A percentile compares a stretch with the other conserved stretches of the same genome.
These are phyloP conservation scores for Cladobotryum mycophilum DNA, from an alignment of 2,329 filamentous ascomycete species.

Conservation along the genomic window DNA sequence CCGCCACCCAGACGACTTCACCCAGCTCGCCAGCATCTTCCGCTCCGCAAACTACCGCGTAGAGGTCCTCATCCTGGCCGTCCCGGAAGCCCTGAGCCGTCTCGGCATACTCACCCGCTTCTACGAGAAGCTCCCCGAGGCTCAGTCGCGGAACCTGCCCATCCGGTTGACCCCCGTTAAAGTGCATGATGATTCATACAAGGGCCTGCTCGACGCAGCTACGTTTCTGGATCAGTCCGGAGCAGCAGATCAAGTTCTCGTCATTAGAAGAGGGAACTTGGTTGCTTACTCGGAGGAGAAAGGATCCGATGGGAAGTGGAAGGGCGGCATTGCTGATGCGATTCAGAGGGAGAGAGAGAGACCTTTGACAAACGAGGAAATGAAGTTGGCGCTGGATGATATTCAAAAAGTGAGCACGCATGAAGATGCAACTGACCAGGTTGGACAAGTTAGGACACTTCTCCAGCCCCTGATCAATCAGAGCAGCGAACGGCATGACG, in stretches of 20 bases:
- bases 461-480: slow-evolving; percentile 17
- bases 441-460: slow-evolving; percentile 20
- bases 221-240: slow-evolving; percentile 28
- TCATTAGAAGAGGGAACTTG: slow-evolving; percentile 32
- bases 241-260: slow-evolving; percentile 29
- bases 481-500: background rate
- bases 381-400: slow-evolving; percentile 17
- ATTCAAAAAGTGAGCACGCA: slow-evolving; percentile 19
- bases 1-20: slow-evolving; percentile 37
- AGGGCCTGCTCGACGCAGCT: slow-evolving; percentile 32
- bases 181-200: slow-evolving; percentile 42
- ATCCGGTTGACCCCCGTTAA: slow-evolving; percentile 35
- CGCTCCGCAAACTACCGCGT: slow-evolving; percentile 29
- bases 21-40: slow-evolving; percentile 29
- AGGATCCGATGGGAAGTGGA: background rate
- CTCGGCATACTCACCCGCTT: slow-evolving; percentile 37
- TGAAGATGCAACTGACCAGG: slow-evolving; percentile 16
- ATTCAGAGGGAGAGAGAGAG: slow-evolving; percentile 23
- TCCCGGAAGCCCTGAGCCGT: slow-evolving; percentile 34
- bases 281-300: slow-evolving; percentile 25
- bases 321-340: slow-evolving; percentile 16
- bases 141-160: slow-evolving; percentile 28
- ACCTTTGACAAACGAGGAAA: slow-evolving; percentile 23
- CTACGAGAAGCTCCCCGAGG: slow-evolving; percentile 30
- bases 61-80: slow-evolving; percentile 36